phyloP scores from a whole-genome alignment of 352 stramenopile genomes.

The Phytopythium cucurbitacearum region DNA sequence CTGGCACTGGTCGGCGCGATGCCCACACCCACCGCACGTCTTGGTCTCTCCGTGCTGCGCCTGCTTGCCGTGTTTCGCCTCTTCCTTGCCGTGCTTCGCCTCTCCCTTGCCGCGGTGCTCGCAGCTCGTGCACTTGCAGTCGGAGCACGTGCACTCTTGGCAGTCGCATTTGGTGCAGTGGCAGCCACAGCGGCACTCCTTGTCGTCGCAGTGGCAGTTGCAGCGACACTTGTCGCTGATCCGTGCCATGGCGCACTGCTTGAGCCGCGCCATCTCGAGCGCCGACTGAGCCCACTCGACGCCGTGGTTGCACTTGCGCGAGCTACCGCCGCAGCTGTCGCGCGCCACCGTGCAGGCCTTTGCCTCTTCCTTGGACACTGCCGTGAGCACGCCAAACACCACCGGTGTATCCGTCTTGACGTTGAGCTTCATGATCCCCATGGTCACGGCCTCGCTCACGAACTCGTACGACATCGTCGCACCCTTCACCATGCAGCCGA shows the following conservation, averaged over 20 bases:
- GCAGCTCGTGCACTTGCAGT: constrained; percentile 35
- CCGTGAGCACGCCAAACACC: constrained; percentile 91
- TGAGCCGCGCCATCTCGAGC: constrained; percentile 89
- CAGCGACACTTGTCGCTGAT: constrained; percentile 22
- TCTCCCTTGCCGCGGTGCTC: constrained; percentile 7
- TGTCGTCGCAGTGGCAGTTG: constrained; percentile 26
- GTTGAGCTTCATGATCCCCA: constrained; percentile 96
- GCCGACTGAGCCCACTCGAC: constrained; percentile 62
- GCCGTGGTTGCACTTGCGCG: constrained; percentile 41
- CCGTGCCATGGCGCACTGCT: constrained; percentile 29
- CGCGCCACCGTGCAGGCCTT: constrained; percentile 57
- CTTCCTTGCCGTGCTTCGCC: constrained; percentile 6
- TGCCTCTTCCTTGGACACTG: constrained; percentile 90
- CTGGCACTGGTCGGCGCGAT: constrained; percentile 1
- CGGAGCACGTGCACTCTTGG: constrained; percentile 17
- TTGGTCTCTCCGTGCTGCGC: no score
- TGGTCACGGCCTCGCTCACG: constrained; percentile 92
- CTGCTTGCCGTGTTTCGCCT: no score
- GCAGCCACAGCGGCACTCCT: constrained; percentile 25
- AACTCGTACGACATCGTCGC: constrained; percentile 98
- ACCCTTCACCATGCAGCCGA: constrained; percentile 93
- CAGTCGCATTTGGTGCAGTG: constrained; percentile 27
- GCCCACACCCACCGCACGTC: no score
- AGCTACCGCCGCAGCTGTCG: constrained; percentile 18
- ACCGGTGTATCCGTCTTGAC: constrained; percentile 86